Evolutionary conservation across 768 basidiomycete species (phyloP), one percentile per base, ranked within the genome.

Genomic region (Bullera alba): DNA sequence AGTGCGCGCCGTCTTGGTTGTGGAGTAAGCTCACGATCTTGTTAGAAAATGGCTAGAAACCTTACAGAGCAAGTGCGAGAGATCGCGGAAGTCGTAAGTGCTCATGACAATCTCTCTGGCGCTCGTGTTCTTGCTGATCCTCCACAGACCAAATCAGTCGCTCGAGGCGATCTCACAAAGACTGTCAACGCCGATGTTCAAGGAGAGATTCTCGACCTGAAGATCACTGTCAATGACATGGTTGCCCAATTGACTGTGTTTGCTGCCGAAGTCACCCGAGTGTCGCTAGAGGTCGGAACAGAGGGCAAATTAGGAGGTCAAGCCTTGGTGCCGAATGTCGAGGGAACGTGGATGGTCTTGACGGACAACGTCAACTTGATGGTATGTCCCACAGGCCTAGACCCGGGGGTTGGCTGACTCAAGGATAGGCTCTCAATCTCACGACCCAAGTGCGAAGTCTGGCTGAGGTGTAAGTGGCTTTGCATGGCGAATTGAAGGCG

Each of bases 291-390:
- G 71, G 87, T 90, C 69, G 87, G 86, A 60, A 84, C 82, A 55
- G 84, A 90, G 75, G 89, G 88, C 15, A 87, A 87, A 75, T 75
- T 92, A 49, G 88, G 89, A 52, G 87, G 87, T 38, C 86, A 90
- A 71, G 89, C 87, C 0, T 77, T 83, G 47, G 89, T 93, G 8
- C 84, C 86, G 22, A 86, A 88, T 56, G 87, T 90, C 21, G 85
- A 90, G 67, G 89, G 89, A n/a, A 48, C 47, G 1, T 70, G 69
- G 50, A 64, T 80, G 76, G 86, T 90, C 68, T 77, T 96, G 75
- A 92, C 91, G 42, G 88, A 92, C 67, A 91, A 88, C 72, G 91
- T 75, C 38, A 76, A 76, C 59, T 52, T 69, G 58, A 76, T 76
- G 75, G 74, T 60, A 51, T 54, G 61, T 46, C 49, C 6, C 2